These are phyloP conservation scores for Xerocomus potaroensis DNA, from an alignment of 768 basidiomycete genomes.

Conservation along the genomic window DNA sequence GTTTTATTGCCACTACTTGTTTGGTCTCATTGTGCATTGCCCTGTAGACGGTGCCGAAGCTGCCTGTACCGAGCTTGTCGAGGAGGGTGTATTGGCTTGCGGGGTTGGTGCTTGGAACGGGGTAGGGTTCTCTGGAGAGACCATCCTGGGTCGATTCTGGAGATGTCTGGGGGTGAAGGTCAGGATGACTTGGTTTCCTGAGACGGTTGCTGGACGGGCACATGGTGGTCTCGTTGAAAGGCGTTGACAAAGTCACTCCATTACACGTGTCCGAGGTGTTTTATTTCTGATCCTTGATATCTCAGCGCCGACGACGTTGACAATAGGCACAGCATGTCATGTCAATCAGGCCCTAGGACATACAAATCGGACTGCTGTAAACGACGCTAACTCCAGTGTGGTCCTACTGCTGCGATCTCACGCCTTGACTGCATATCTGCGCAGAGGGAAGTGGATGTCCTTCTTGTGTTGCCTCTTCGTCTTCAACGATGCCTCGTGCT, in stretches of 20 bases:
- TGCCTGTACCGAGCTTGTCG: conserved; percentile 96
- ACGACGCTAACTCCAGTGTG: conserved; percentile 16
- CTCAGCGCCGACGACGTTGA: background rate
- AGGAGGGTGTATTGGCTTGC: conserved; percentile 88
- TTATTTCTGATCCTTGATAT: conserved; percentile 6
- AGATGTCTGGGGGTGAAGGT: conserved; percentile 45
- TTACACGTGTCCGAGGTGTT: conserved; percentile 26
- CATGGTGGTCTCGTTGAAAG: conserved; percentile 36
- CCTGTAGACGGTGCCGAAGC: conserved; percentile 97
- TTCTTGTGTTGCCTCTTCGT: conserved; percentile 94
- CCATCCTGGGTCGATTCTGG: conserved; percentile 40
- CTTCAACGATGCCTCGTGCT: conserved; percentile 83
- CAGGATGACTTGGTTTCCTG: conserved; percentile 36
- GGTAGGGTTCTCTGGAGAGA: conserved; percentile 54
- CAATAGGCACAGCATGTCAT: conserved; percentile 31
- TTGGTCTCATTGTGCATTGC: conserved; percentile 92
- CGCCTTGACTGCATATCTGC: conserved; percentile 97
- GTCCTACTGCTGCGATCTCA: conserved; percentile 33
- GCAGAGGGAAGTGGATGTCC: conserved; percentile 86
- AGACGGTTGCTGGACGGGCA: conserved; percentile 35
- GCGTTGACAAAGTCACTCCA: conserved; percentile 16
- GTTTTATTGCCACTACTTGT: conserved; percentile 96
- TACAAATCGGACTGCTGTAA: conserved; percentile 34
- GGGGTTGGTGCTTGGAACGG: conserved; percentile 73
- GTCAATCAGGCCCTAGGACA: conserved; percentile 35